Conservation (phyloP, 1,284 basidiomycete genomes). For the Quambalaria eucalypti region DNA sequence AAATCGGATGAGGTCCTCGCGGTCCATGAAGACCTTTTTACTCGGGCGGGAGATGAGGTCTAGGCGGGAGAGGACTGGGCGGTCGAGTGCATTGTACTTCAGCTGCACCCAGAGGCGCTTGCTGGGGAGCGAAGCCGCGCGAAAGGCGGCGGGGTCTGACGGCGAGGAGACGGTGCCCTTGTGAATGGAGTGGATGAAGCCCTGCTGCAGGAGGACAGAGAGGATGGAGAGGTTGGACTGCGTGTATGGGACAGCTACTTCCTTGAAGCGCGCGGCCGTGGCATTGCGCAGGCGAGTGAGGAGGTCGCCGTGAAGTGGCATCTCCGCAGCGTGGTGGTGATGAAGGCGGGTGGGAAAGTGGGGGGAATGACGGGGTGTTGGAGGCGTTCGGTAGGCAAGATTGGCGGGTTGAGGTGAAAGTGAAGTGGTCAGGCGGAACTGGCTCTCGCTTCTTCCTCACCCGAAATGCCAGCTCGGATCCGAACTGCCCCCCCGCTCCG, state of each 20-base stretch:
- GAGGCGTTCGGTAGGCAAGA: no score
- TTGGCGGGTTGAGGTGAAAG: no score
- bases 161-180: constrained; percentile 66
- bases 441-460: no score
- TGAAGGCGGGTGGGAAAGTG: background rate
- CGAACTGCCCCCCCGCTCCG: no score
- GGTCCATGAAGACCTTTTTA: constrained; percentile 64
- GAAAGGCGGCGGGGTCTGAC: constrained; percentile 30
- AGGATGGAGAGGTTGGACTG: constrained; percentile 74
- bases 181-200: constrained; percentile 70
- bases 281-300: constrained; percentile 79
- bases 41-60: constrained; percentile 66
- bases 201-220: constrained; percentile 72
- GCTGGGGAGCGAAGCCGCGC: constrained; percentile 46
- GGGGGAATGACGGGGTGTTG: no score
- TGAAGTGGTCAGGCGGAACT: no score
- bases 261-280: constrained; percentile 68
- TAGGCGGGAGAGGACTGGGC: constrained; percentile 67
- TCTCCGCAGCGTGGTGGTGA: constrained; percentile 2
- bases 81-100: constrained; percentile 71
- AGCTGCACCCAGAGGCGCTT: constrained; percentile 70
- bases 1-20: constrained; percentile 62
- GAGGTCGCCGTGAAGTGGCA: constrained; percentile 59
- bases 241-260: constrained; percentile 65
- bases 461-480: no score